phyloP scores from a whole-genome alignment of 164 flowering plant genomes.

The Tinospora cordifolia region DNA sequence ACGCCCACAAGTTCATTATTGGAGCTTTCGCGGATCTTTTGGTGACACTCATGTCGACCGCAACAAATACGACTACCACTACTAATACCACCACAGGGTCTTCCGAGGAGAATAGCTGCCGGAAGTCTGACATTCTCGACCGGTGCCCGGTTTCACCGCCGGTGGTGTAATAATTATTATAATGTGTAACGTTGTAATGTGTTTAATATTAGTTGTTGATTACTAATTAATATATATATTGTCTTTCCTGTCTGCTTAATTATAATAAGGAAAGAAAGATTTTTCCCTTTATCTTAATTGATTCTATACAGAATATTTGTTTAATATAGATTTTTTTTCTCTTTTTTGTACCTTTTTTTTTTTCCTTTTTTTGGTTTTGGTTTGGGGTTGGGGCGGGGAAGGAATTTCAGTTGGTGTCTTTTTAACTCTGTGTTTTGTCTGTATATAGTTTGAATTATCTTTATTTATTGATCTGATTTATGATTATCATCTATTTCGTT shows the following conservation, averaged over 20 bases:
- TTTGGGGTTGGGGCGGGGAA: too few relatives aligned
- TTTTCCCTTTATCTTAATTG: too few relatives aligned
- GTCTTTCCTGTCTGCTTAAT: too few relatives aligned
- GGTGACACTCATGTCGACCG: slow-evolving; percentile 20
- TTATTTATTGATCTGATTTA: neutral
- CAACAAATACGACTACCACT: too few relatives aligned
- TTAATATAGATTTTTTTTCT: neutral
- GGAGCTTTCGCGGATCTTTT: slow-evolving; percentile 64
- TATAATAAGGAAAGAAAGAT: too few relatives aligned
- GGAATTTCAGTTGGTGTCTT: slow-evolving; percentile 4
- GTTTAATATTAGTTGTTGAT: too few relatives aligned
- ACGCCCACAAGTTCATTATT: slow-evolving; percentile 58
- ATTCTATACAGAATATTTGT: neutral
- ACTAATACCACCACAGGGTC: neutral
- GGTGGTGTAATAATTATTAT: slow-evolving; percentile 7
- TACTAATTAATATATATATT: too few relatives aligned
- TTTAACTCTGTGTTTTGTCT: slow-evolving; percentile 13
- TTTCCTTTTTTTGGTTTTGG: too few relatives aligned
- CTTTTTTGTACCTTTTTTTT: too few relatives aligned
- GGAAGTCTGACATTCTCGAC: slow-evolving; percentile 10
- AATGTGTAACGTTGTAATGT: slow-evolving; percentile 4
- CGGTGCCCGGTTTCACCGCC: neutral
- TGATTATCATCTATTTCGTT: neutral
- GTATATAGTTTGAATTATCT: slow-evolving; percentile 6
- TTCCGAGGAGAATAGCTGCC: neutral